These are phyloP conservation scores for Ceratobasidium sp. DNA, from an alignment of 1,284 basidiomycete species.

Conservation along the genomic window DNA sequence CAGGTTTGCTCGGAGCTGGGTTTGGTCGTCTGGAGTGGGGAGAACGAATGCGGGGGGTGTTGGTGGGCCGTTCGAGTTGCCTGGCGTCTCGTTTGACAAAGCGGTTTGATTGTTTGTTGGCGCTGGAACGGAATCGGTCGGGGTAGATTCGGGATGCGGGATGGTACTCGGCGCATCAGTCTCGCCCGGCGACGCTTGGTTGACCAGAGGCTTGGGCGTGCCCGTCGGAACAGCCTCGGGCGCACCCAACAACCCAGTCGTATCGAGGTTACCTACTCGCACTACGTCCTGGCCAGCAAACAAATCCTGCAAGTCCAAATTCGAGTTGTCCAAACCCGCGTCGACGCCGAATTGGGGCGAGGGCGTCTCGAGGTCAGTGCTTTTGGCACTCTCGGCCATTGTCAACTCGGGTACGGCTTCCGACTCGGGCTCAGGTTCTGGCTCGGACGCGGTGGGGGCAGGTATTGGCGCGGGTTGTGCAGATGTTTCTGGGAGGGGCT, in stretches of 20 bases:
- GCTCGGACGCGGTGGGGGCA: neutral
- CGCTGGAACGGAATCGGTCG: neutral
- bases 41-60: neutral
- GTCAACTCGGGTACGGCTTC: slow-evolving; percentile 9
- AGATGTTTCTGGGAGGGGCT: neutral
- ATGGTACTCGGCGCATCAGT: neutral
- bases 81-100: neutral
- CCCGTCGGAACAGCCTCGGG: neutral
- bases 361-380: slow-evolving; percentile 25
- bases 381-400: slow-evolving; percentile 15
- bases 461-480: neutral
- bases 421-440: slow-evolving; percentile 18
- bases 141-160: neutral
- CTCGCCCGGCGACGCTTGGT: neutral
- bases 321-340: neutral
- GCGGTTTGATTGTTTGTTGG: neutral
- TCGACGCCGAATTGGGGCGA: slow-evolving; percentile 20
- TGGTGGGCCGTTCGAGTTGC: neutral
- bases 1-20: neutral
- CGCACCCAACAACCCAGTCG: neutral
- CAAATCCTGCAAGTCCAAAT: slow-evolving; percentile 5
- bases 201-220: neutral
- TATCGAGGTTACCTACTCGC: neutral
- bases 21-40: neutral
- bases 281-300: neutral